Conservation (phyloP, 2,329 filamentous ascomycete species). For the Venturia pyrina region DNA sequence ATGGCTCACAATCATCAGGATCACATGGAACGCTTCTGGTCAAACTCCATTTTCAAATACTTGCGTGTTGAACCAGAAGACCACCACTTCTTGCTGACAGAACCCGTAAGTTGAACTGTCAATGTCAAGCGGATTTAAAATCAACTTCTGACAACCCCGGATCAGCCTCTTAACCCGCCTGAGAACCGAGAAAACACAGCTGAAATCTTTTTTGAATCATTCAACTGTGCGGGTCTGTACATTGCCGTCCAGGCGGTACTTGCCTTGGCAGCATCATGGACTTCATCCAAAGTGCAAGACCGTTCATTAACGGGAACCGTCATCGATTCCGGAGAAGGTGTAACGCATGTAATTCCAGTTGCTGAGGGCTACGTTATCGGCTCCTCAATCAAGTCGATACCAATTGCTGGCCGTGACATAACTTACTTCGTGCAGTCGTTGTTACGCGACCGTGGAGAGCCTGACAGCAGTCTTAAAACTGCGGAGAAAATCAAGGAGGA, state of each 20-base stretch:
- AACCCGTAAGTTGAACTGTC: constrained; percentile 57
- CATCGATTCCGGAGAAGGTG: constrained; percentile 96
- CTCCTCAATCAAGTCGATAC: constrained; percentile 97
- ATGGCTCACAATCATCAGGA: constrained; percentile 47
- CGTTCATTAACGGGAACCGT: constrained; percentile 93
- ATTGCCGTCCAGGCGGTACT: constrained; percentile 97
- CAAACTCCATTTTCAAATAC: constrained; percentile 99
- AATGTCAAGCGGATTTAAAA: constrained; percentile 10
- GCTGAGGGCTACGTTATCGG: constrained; percentile 98
- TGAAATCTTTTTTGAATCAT: constrained; percentile 99
- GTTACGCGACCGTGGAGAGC: constrained; percentile 88
- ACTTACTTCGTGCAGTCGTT: constrained; percentile 98
- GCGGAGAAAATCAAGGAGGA: constrained; percentile 98
- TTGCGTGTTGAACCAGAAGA: constrained; percentile 96
- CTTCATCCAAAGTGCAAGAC: constrained; percentile 93
- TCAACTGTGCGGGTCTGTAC: constrained; percentile 98
- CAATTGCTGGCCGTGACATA: constrained; percentile 94
- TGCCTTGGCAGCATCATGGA: constrained; percentile 95
- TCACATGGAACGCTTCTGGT: constrained; percentile 99
- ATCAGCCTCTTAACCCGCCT: constrained; percentile 85
- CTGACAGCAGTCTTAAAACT: constrained; percentile 93
- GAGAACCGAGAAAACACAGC: constrained; percentile 99
- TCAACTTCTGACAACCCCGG: background rate
- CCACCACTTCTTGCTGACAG: constrained; percentile 95
- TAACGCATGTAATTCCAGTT: constrained; percentile 97